Percentiles rank a stretch among this genome's conserved stretches.
Evolutionary conservation across 345 rosid species (phyloP).

Genomic region (Passiflora organensis): DNA sequence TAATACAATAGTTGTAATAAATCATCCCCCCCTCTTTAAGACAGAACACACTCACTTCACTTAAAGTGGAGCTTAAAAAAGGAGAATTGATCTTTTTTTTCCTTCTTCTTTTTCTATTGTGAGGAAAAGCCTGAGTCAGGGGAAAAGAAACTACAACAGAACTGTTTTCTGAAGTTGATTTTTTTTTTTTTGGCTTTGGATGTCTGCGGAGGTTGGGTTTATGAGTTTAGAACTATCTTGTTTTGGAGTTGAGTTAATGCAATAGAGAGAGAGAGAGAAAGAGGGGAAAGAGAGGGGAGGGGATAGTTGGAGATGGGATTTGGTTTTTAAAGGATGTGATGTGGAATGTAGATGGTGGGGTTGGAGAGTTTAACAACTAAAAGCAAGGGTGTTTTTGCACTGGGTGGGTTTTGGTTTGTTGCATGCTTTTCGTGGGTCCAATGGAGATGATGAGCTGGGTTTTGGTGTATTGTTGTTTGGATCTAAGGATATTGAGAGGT

Average conservation of each 20-base stretch:
- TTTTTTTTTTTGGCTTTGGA: too few relatives aligned
- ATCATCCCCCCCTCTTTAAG: background rate
- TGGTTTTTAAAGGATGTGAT: background rate
- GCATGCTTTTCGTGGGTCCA: background rate
- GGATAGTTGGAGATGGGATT: background rate
- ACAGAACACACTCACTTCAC: conserved; percentile 7
- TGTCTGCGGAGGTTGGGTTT: too few relatives aligned
- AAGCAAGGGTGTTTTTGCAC: conserved; percentile 9
- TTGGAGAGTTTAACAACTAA: too few relatives aligned
- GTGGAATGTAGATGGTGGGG: background rate
- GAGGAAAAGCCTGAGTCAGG: background rate
- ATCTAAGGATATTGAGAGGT: conserved; percentile 49
- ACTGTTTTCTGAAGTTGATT: background rate
- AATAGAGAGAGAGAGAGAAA: too few relatives aligned
- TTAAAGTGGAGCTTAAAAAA: conserved; percentile 6
- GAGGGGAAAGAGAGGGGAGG: too few relatives aligned
- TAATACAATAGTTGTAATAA: background rate
- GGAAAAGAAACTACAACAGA: background rate
- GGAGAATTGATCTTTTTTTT: conserved; percentile 2
- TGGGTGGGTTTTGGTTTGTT: conserved; percentile 24
- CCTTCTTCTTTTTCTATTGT: background rate
- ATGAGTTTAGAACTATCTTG: background rate
- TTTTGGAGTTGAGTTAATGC: background rate
- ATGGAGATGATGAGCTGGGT: conserved; percentile 46
- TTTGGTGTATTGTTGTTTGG: conserved; percentile 45